Evolutionary conservation across 305 asterid species (phyloP).

Genomic region (Ruellia speciosa): DNA sequence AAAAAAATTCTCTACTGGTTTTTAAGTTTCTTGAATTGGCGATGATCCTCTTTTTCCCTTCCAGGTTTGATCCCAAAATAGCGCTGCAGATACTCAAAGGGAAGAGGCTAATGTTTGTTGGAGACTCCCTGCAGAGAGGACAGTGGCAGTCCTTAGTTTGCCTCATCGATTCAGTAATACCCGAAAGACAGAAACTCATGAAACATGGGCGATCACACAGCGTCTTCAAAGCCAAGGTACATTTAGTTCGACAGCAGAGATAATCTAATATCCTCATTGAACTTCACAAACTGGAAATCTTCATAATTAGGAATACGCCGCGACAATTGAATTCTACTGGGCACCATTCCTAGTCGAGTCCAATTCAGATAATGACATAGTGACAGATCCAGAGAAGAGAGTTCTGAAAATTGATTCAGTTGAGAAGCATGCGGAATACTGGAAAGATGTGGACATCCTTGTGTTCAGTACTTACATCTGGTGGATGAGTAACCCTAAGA

Average conservation of each 20-base stretch:
- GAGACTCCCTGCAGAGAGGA: conserved; percentile 84
- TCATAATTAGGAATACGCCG: conserved; percentile 55
- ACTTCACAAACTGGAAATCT: too few relatives aligned
- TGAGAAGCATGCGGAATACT: conserved; percentile 60
- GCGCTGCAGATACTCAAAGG: conserved; percentile 54
- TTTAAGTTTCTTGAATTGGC: too few relatives aligned
- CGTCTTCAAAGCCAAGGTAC: conserved; percentile 62
- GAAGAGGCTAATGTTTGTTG: conserved; percentile 76
- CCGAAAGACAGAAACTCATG: conserved; percentile 54
- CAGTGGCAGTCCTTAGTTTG: conserved; percentile 89
- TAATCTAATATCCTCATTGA: too few relatives aligned
- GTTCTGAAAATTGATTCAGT: conserved; percentile 71
- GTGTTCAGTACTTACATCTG: conserved; percentile 82
- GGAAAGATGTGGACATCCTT: conserved; percentile 74
- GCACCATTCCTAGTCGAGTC: conserved; percentile 33
- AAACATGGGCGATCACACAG: conserved; percentile 53
- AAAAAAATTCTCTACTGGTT: too few relatives aligned
- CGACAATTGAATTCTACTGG: conserved; percentile 79
- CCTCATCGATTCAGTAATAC: conserved; percentile 57
- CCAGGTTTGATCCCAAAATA: conserved; percentile 44
- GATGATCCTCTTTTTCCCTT: too few relatives aligned
- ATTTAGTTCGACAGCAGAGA: too few relatives aligned
- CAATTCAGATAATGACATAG: conserved; percentile 58
- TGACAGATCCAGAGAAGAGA: conserved; percentile 59
- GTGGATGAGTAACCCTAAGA: conserved; percentile 87